Evolutionary conservation across 306 rosid genomes (phyloP), one percentile per base, ranked within the genome.

Genomic region (Luffa aegyptiaca): DNA sequence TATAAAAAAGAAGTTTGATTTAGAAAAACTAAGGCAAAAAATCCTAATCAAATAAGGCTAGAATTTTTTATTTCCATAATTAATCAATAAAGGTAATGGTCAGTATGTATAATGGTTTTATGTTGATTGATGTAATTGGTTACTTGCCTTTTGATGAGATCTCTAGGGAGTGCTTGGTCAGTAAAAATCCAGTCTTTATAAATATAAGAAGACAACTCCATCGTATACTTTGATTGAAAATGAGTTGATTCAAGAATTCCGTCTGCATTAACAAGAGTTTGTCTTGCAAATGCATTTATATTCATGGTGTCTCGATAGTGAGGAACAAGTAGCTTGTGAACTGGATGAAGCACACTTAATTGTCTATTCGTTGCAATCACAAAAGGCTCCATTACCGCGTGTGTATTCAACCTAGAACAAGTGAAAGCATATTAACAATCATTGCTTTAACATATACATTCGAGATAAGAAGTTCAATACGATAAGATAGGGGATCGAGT

Each of bases 301-400:
- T 89, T 88, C 97, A 94, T 91, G 63, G 98, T 92, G 84, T 92
- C 98, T 12, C 88, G 90, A 49, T 86, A 92, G 77, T 92, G 98
- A 65, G 97, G 95, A 64, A 90, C 86, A 77, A 92, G 75, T 21
- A 94, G 87, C 74, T 92, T 94, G 64, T 92, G 37, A 84, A 94
- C 86, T 0, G 98, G 98, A 64, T 94, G 98, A 75, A 92, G 85
- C 77, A 87, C 93, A 5, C 98, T 94, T 44, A 94, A 86, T 41
- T 87, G 95, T 75, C 98, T 85, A 13, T 91, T 88, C 80, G 92
- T 74, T 18, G 98, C 91, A 83, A 94, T 91, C 78, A 88, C 76
- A 64, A 94, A 88, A 49, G 97, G 98, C 85, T 94, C 97, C n/a
- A 88, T 90, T 61, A 45, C 88, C 1, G 97, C 97, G 80, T 88